Percentiles rank a stretch among this genome's conserved stretches.
phyloP scores from a whole-genome alignment of 345 rosid genomes.

The Aegle marmelos region DNA sequence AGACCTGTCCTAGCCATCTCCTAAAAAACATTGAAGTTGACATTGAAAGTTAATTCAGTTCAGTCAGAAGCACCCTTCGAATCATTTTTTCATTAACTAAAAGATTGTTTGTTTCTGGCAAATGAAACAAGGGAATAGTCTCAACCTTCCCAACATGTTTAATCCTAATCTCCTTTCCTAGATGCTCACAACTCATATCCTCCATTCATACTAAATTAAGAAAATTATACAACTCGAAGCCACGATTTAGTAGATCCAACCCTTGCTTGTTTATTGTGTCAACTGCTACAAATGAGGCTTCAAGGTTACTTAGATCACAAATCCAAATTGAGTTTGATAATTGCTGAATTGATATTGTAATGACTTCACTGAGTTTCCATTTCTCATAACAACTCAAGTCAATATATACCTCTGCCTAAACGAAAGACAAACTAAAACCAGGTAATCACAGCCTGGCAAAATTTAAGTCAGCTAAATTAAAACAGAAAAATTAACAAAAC shows the following conservation, averaged over 20 bases:
- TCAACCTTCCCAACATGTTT: neutral
- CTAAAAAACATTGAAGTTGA: neutral
- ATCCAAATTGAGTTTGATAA: neutral
- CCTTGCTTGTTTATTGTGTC: neutral
- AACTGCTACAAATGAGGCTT: neutral
- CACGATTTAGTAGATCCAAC: neutral
- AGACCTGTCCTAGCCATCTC: neutral
- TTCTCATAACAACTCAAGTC: neutral
- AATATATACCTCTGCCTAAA: neutral
- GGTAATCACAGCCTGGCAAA: neutral
- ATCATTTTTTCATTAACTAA: neutral
- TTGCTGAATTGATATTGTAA: neutral
- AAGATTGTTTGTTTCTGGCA: neutral
- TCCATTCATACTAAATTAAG: neutral
- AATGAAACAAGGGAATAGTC: neutral
- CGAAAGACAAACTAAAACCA: neutral
- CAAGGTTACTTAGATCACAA: neutral
- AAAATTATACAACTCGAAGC: neutral
- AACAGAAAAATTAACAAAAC: neutral
- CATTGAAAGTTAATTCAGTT: neutral
- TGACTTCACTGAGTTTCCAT: neutral
- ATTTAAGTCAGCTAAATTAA: neutral
- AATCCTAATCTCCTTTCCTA: neutral
- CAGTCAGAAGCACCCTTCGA: neutral
- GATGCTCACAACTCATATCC: neutral